Conservation (phyloP, 2,329 filamentous ascomycete genomes). For the Taxawa tesnikishii region DNA sequence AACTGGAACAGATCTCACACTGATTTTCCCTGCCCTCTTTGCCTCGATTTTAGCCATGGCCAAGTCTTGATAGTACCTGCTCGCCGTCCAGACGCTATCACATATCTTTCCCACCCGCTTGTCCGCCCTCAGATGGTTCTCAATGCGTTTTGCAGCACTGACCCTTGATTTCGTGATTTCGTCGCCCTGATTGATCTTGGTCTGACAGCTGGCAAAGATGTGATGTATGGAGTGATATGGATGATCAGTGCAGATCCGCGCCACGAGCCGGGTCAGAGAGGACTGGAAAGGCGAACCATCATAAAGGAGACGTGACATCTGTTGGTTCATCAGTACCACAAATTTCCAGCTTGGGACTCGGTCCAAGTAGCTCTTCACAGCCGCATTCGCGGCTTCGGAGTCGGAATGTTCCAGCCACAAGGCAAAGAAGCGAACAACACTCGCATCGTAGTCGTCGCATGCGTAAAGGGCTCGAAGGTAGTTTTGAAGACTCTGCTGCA, state of each 20-base stretch:
- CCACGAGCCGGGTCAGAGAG: conserved; percentile 60
- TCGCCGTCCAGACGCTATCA: conserved; percentile 61
- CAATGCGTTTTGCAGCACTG: conserved; percentile 58
- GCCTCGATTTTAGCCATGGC: conserved; percentile 45
- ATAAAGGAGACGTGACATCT: conserved; percentile 81
- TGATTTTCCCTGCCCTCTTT: conserved; percentile 29
- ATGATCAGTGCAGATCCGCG: conserved; percentile 80
- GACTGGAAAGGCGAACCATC: conserved; percentile 60
- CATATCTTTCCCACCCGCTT: conserved; percentile 46
- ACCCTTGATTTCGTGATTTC: conserved; percentile 62
- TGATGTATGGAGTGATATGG: conserved; percentile 97
- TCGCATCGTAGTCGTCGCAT: conserved; percentile 80
- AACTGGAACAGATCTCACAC: conserved; percentile 49
- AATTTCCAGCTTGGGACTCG: conserved; percentile 86
- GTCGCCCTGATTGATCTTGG: conserved; percentile 50
- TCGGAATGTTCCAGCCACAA: conserved; percentile 83
- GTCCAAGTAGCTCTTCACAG: conserved; percentile 57
- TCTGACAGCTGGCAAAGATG: conserved; percentile 69
- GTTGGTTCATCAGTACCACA: conserved; percentile 83
- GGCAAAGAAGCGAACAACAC: conserved; percentile 82
- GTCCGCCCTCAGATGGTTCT: conserved; percentile 45
- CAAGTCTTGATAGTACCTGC: conserved; percentile 50
- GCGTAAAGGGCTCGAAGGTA: conserved; percentile 76
- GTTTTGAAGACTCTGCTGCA: conserved; percentile 84
- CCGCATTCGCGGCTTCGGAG: conserved; percentile 63